These are phyloP conservation scores for Hibiscus trionum DNA, from an alignment of 345 rosid species.

Conservation along the genomic window DNA sequence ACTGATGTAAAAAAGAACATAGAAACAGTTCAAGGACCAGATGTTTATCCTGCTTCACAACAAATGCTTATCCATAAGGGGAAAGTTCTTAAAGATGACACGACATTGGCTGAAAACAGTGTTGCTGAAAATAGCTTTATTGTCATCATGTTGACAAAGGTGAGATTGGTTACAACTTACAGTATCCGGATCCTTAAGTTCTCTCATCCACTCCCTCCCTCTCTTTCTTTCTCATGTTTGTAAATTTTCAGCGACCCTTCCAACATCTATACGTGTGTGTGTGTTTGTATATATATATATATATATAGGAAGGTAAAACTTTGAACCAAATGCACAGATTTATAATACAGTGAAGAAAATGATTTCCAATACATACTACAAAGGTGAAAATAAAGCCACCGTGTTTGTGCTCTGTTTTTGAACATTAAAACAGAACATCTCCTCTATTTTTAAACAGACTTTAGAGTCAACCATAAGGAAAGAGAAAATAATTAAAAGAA, in stretches of 20 bases:
- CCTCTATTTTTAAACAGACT: too few relatives aligned
- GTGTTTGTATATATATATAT: too few relatives aligned
- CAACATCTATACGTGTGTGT: too few relatives aligned
- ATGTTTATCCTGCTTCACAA: conserved; percentile 58
- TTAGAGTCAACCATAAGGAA: too few relatives aligned
- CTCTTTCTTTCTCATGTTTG: background rate
- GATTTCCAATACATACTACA: too few relatives aligned
- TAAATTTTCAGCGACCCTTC: conserved; percentile 4
- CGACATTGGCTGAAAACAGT: conserved; percentile 66
- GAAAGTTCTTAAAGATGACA: conserved; percentile 67
- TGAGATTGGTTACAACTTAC: conserved; percentile 8
- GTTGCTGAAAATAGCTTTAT: conserved; percentile 70
- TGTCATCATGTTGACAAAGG: conserved; percentile 83
- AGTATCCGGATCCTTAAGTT: background rate
- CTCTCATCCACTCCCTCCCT: background rate
- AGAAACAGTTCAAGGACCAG: conserved; percentile 59
- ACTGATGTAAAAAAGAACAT: conserved; percentile 69
- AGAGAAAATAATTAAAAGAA: too few relatives aligned
- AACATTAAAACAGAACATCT: too few relatives aligned
- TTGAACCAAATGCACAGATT: too few relatives aligned
- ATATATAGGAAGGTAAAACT: too few relatives aligned
- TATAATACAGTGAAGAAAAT: too few relatives aligned
- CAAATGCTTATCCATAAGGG: conserved; percentile 86
- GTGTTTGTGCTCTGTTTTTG: too few relatives aligned
- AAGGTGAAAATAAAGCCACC: too few relatives aligned